These are phyloP conservation scores for Lepidium africanum DNA, from an alignment of 345 rosid genomes.

Conservation along the genomic window DNA sequence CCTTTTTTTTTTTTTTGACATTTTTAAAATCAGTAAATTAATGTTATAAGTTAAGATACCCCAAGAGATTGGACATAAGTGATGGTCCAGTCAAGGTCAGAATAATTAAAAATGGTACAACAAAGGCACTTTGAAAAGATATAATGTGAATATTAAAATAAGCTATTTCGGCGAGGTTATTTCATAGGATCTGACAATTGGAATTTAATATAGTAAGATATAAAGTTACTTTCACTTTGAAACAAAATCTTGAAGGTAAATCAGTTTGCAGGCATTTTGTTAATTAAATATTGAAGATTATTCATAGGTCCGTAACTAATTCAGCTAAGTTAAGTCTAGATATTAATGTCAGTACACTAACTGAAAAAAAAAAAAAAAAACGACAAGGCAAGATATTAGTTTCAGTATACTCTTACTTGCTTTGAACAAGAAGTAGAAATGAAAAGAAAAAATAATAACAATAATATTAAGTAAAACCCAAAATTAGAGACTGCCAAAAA, in stretches of 20 bases:
- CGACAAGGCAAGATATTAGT: not conserved
- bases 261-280: slow-evolving; percentile 16
- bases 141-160: slow-evolving; percentile 5
- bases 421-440: not conserved
- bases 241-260: slow-evolving; percentile 16
- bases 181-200: slow-evolving; percentile 28
- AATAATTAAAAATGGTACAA: slow-evolving; percentile 2
- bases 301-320: slow-evolving; percentile 18
- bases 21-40: not conserved
- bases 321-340: not conserved
- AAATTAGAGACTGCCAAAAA: too few relatives aligned
- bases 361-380: not conserved
- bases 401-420: not conserved
- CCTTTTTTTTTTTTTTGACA: not conserved
- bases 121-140: slow-evolving; percentile 6
- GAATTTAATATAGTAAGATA: slow-evolving; percentile 6
- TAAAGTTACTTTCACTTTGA: slow-evolving; percentile 5
- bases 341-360: not conserved
- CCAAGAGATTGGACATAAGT: not conserved
- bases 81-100: slow-evolving; percentile 11
- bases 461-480: too few relatives aligned
- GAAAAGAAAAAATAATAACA: too few relatives aligned
- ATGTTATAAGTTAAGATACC: not conserved
- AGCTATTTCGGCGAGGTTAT: slow-evolving; percentile 26
- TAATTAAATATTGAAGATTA: slow-evolving; percentile 11